Base-by-base conservation (phyloP, 2,329 filamentous ascomycete genomes). In the Zopfia rhizophila region DNA sequence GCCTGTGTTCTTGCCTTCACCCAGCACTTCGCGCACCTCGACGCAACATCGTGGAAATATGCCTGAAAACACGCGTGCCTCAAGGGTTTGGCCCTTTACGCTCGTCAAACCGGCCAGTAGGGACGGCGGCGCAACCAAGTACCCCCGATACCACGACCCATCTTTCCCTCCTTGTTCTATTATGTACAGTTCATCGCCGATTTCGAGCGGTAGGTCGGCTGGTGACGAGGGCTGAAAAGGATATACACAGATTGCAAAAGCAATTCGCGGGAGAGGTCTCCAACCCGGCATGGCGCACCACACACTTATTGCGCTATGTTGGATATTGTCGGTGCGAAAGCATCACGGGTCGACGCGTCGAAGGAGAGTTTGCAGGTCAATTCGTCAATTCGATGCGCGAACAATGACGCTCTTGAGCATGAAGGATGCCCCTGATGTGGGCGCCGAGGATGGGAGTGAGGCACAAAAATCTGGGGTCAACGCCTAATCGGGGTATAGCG, bases 101-200 rank as follows among this genome's bases (percentile, higher is more conserved):
- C 89, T 93, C 8, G 91, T 97, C 69, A 99, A 78, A 35, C 93
- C 94, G 13, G 94, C 90, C 48, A 99, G 83, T 68, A 99, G 78
- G 60, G 91, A 96, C 14, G 94, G 94, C 39, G 94, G 93, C 54
- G 94, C 91, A 58, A 99, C 89, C 49, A 99, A 82, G 74, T 99
- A 99, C 48, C 94, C 94, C 42, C 94, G 88, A 73, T 93, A 89
- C 95, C 94, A 99, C 70, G 90, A 84, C 63, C 89, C 90, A 74
- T 96, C 85, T 25, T 70, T 74, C 16, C 91, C 88, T 27, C 93
- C 95, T 75, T 97, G 91, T 75, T 97, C 93, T 68, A 99, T 97
- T 58, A 99, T 95, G 76, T 99, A 99, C 56, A 99, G 81, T 75
- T 99, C 94, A 82, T 99, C 94, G 71, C 94, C 94, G 55, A 99